Conservation (phyloP, 306 rosid species). For the Lathyrus tuberosus region DNA sequence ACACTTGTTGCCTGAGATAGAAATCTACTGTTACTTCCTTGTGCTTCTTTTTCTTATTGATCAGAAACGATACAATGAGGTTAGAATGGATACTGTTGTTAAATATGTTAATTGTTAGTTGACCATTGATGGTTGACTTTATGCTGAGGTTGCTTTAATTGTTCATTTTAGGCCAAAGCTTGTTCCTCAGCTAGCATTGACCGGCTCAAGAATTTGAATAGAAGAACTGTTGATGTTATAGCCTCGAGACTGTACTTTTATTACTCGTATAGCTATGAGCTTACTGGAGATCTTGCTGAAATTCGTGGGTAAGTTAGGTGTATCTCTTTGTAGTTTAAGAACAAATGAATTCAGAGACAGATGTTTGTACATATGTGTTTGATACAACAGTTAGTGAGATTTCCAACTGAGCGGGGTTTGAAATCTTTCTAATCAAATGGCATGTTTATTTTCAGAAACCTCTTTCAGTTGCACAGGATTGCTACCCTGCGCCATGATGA, state of each 20-base stretch:
- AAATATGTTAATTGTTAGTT: background rate
- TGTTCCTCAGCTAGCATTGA: constrained; percentile 91
- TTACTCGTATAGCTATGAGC: constrained; percentile 87
- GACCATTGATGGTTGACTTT: background rate
- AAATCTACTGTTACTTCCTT: constrained; percentile 82
- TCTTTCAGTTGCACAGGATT: constrained; percentile 84
- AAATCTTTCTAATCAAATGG: background rate
- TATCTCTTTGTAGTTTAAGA: constrained; percentile 5
- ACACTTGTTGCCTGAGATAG: constrained; percentile 80
- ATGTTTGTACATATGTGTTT: background rate
- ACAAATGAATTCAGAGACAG: background rate
- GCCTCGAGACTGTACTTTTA: constrained; percentile 92
- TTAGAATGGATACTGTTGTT: constrained; percentile 22
- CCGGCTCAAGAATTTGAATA: constrained; percentile 75
- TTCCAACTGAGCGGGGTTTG: background rate
- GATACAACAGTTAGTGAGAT: background rate
- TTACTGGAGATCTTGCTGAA: constrained; percentile 89
- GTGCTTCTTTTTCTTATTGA: constrained; percentile 86
- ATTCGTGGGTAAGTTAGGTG: constrained; percentile 79
- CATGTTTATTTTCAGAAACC: constrained; percentile 59
- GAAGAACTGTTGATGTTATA: constrained; percentile 91
- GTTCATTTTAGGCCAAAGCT: constrained; percentile 71
- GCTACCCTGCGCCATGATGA: constrained; percentile 96
- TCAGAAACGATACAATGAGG: constrained; percentile 84
- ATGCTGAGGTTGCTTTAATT: constrained; percentile 7